Conservation (phyloP, 768 basidiomycete species). For the Clitopilus passeckerianus region DNA sequence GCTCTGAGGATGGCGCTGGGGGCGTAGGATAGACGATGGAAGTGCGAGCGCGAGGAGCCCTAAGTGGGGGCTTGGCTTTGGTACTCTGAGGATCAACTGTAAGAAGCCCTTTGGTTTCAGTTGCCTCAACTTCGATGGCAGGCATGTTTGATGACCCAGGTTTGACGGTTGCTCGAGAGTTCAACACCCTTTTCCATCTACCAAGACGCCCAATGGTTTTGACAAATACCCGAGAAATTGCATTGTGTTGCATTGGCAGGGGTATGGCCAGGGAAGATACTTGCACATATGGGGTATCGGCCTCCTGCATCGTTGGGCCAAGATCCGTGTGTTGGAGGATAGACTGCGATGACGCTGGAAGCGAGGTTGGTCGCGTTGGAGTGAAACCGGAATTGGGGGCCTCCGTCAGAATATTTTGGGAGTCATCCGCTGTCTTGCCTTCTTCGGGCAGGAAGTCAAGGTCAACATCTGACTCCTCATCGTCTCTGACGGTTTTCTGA, state of each 20-base stretch:
- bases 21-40: not conserved
- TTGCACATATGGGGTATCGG: constrained; percentile 27
- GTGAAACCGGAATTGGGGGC: not conserved
- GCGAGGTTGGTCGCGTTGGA: constrained; percentile 34
- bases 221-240: constrained; percentile 71
- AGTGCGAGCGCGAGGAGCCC: not conserved
- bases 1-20: not conserved
- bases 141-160: constrained; percentile 46
- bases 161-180: constrained; percentile 32
- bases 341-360: constrained; percentile 52
- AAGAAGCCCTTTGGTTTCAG: constrained; percentile 55
- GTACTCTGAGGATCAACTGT: constrained; percentile 40
- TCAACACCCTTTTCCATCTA: constrained; percentile 76
- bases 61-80: not conserved
- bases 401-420: not conserved
- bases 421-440: constrained; percentile 21
- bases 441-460: constrained; percentile 67
- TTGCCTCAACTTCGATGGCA: constrained; percentile 67
- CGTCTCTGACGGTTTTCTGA: constrained; percentile 33
- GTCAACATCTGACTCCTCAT: constrained; percentile 70
- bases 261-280: constrained; percentile 26
- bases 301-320: constrained; percentile 22
- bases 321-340: constrained; percentile 61
- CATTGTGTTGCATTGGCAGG: constrained; percentile 52
- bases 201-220: constrained; percentile 82